Evolutionary conservation across 768 basidiomycete species (phyloP).

Genomic region (Hortiboletus flavorubellus): DNA sequence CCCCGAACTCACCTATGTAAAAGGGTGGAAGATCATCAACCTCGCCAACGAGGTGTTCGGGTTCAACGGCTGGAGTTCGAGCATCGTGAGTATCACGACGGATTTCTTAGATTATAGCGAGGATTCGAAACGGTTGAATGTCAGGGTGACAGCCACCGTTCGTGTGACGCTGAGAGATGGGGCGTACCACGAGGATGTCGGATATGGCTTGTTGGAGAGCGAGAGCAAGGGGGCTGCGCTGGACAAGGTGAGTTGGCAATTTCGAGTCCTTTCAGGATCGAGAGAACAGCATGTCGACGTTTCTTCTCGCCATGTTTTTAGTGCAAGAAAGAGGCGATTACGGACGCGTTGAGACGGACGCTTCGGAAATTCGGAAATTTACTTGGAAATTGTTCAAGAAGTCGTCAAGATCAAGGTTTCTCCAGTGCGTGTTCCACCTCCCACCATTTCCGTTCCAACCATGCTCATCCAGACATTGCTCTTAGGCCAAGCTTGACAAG

Average conservation of each 20-base stretch:
- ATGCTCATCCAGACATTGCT: neutral
- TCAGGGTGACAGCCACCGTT: slow-evolving; percentile 82
- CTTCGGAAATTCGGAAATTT: slow-evolving; percentile 92
- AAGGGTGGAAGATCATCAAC: slow-evolving; percentile 98
- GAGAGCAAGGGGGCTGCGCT: slow-evolving; percentile 79
- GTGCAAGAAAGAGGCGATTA: slow-evolving; percentile 99
- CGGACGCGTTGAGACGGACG: slow-evolving; percentile 89
- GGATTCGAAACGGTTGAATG: slow-evolving; percentile 59
- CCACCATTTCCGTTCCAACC: too few species aligned
- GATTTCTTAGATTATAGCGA: slow-evolving; percentile 78
- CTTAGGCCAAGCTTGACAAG: slow-evolving; percentile 57
- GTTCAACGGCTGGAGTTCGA: slow-evolving; percentile 94
- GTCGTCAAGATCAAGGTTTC: slow-evolving; percentile 84
- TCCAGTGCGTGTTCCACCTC: slow-evolving; percentile 49
- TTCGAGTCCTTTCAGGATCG: neutral
- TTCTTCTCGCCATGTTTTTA: slow-evolving; percentile 29
- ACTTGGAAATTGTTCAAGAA: slow-evolving; percentile 87
- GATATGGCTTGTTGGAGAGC: slow-evolving; percentile 87
- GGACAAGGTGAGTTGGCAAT: slow-evolving; percentile 72
- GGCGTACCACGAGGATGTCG: slow-evolving; percentile 88
- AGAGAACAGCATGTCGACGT: slow-evolving; percentile 1
- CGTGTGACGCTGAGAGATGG: slow-evolving; percentile 88
- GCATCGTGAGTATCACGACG: slow-evolving; percentile 66
- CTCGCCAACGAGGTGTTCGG: slow-evolving; percentile 98
- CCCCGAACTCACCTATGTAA: slow-evolving; percentile 87